Evolutionary conservation across 1,284 basidiomycete genomes (phyloP), one percentile per base, ranked within the genome.

Genomic region (Phlebopus sp.): DNA sequence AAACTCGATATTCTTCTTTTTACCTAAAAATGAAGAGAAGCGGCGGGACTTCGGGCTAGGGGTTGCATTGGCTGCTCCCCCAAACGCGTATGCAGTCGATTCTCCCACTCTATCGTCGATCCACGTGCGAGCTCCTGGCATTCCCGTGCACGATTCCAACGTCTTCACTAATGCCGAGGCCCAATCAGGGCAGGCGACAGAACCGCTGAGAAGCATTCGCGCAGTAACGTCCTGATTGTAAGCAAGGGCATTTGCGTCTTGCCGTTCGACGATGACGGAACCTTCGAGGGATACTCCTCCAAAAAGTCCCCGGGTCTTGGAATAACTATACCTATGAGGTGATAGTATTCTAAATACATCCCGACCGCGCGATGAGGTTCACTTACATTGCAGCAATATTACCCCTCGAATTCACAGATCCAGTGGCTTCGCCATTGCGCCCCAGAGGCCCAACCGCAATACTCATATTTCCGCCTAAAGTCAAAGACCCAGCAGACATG

Each of bases 381-480:
- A 51, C 71, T 52, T 59, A 92, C 93, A 98, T 97, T 40, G 95
- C 94, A 6, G 95, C 92, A 4, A 97, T 69, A 63, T 88, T 90
- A 42, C 95, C 95, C 43, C 84, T 90, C 0, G 90, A 80, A 63
- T 87, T 97, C 46, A 99, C 59, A 0, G 92, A 77, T 13, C 93
- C 95, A 17, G 85, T 79, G 1, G 93, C 97, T 70, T 98, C 96
- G 17, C 95, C 93, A 55, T 94, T 97, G 32, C 96, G 83, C 17
- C 96, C 96, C 1, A 99, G 71, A 1, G 96, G 96, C 1, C 97
- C 96, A 0, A 98, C 78, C 6, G 96, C 95, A 46, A 99, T 72
- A 51, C 90, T 92, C 66, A 95, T 74, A 64, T 96, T 96, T n/a
- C 93, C 94, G 21, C 93, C 94, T 5, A 98, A 73, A 10, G 91